These are phyloP conservation scores for Bretschneidera sinensis DNA, from an alignment of 345 rosid species.

Conservation along the genomic window DNA sequence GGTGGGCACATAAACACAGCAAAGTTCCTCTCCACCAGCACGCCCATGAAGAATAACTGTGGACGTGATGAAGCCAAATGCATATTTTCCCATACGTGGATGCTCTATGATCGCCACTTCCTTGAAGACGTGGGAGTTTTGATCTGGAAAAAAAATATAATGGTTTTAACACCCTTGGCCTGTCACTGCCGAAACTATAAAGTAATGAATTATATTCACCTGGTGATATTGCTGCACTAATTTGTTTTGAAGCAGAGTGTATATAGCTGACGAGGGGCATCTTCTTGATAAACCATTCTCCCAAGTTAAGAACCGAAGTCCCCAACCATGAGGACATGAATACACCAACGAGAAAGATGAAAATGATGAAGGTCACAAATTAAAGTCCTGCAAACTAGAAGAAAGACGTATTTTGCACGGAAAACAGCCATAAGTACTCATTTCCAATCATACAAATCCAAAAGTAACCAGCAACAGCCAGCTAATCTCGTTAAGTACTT, in stretches of 20 bases:
- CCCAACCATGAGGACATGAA: conserved; percentile 81
- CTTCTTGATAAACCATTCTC: conserved; percentile 77
- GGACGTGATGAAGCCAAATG: conserved; percentile 66
- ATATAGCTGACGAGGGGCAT: conserved; percentile 71
- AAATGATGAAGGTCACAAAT: conserved; percentile 67
- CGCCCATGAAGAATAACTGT: conserved; percentile 51
- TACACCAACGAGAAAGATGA: conserved; percentile 63
- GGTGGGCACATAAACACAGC: conserved; percentile 61
- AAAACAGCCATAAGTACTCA: too few relatives aligned
- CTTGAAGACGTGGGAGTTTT: conserved; percentile 65
- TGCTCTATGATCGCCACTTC: conserved; percentile 73
- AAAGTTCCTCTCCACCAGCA: conserved; percentile 58
- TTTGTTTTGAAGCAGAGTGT: conserved; percentile 75
- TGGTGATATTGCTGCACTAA: conserved; percentile 73
- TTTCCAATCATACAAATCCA: too few relatives aligned
- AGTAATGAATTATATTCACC: conserved; percentile 27
- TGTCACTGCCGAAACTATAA: background rate
- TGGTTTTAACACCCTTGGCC: background rate
- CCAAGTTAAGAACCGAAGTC: conserved; percentile 63
- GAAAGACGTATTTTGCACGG: too few relatives aligned
- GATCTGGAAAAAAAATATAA: conserved; percentile 37
- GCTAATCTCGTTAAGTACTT: too few relatives aligned
- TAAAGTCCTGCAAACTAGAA: conserved; percentile 53
- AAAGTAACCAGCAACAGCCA: too few relatives aligned
- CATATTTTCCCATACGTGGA: conserved; percentile 62